Conservation (phyloP, 139 green algal genomes). For the Picochlorum sp. region DNA sequence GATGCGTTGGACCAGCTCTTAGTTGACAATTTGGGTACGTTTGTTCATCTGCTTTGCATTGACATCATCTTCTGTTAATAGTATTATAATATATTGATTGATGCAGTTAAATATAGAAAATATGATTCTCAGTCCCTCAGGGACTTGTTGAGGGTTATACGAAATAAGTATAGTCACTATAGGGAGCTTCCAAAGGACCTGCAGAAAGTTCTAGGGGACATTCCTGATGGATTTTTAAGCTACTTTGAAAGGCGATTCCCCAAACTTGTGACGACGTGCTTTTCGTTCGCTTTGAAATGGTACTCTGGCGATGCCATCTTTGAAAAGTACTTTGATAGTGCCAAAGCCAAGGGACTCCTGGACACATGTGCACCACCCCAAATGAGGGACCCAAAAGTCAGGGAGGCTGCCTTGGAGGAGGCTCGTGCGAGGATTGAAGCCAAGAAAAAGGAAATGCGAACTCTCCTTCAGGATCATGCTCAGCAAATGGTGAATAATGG, state of each 20-base stretch:
- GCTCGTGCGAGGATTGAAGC: neutral
- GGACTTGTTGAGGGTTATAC: slow-evolving; percentile 94
- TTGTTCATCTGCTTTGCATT: slow-evolving; percentile 9
- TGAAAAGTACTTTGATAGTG: slow-evolving; percentile 47
- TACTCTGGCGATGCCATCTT: slow-evolving; percentile 45
- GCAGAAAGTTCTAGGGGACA: slow-evolving; percentile 53
- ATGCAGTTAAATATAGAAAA: slow-evolving; percentile 31
- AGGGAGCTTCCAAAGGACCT: slow-evolving; percentile 76
- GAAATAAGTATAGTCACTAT: slow-evolving; percentile 98
- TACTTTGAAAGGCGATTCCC: slow-evolving; percentile 62
- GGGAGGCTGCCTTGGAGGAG: neutral
- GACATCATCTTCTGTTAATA: neutral
- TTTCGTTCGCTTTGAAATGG: slow-evolving; percentile 58
- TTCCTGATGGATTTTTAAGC: slow-evolving; percentile 58
- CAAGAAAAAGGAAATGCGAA: neutral
- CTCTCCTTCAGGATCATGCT: neutral
- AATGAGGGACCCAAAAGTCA: neutral
- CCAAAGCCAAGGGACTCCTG: neutral
- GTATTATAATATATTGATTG: neutral
- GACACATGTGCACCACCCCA: neutral
- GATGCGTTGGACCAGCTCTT: slow-evolving; percentile 58
- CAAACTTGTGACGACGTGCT: slow-evolving; percentile 71
- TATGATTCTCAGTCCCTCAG: slow-evolving; percentile 71
- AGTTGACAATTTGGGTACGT: slow-evolving; percentile 72
- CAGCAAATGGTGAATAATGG: neutral